Conservation (phyloP, 768 basidiomycete species). For the Lactarius hatsudake region DNA sequence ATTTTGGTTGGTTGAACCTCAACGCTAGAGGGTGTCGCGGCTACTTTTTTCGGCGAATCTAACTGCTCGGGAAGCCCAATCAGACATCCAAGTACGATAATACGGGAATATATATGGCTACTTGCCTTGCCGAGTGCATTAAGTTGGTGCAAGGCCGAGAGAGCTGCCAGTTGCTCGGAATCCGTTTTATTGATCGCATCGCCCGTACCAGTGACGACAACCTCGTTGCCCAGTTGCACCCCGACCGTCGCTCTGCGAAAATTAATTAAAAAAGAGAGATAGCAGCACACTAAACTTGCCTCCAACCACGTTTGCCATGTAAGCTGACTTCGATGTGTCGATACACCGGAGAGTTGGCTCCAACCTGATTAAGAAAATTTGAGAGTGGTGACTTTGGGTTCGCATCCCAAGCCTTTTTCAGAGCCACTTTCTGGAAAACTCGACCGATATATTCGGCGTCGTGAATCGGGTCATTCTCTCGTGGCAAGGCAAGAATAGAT, state of each 20-base stretch:
- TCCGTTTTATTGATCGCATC: conserved; percentile 57
- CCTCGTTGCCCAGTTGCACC: conserved; percentile 27
- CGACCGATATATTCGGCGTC: conserved; percentile 36
- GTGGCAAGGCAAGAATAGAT: conserved; percentile 20
- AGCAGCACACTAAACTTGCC: conserved; percentile 37
- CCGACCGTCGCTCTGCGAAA: conserved; percentile 22
- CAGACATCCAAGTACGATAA: not conserved
- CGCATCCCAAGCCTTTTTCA: conserved; percentile 35
- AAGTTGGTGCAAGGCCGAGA: conserved; percentile 72
- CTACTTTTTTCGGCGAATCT: conserved; percentile 11
- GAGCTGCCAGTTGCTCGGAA: conserved; percentile 71
- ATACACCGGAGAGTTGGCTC: conserved; percentile 33
- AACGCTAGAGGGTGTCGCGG: not conserved
- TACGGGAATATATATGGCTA: conserved; percentile 22
- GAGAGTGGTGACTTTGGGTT: conserved; percentile 55
- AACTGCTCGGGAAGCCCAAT: conserved; percentile 1
- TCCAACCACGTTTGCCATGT: conserved; percentile 40
- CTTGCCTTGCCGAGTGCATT: conserved; percentile 61
- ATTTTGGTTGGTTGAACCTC: conserved; percentile 29
- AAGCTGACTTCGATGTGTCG: conserved; percentile 33
- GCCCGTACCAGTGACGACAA: conserved; percentile 55
- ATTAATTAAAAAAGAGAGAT: not conserved
- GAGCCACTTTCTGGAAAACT: conserved; percentile 29
- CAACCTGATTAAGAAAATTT: conserved; percentile 38
- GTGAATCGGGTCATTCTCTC: conserved; percentile 34